phyloP scores from a whole-genome alignment of 345 rosid genomes.

The Cardamine chenopodiifolia region DNA sequence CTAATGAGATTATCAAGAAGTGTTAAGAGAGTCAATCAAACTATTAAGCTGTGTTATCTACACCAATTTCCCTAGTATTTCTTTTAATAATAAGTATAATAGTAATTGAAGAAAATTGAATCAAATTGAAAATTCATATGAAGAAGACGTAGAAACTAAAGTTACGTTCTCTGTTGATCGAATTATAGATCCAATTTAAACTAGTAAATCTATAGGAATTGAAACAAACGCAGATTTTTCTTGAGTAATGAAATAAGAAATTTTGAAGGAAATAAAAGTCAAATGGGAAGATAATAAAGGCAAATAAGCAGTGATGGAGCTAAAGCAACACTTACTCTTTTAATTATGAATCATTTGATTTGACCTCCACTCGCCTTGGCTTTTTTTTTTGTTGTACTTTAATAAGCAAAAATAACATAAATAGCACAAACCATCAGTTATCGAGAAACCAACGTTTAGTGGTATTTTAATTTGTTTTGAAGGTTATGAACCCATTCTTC shows the following conservation, averaged over 20 bases:
- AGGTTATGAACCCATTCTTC: neutral
- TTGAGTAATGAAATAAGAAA: neutral
- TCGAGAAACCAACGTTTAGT: conserved; percentile 3
- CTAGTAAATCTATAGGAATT: neutral
- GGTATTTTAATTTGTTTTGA: neutral
- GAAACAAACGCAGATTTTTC: neutral
- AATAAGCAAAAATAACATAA: neutral
- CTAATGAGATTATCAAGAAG: neutral
- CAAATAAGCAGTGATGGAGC: conserved; percentile 35
- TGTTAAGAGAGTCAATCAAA: neutral
- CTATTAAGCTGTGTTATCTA: neutral
- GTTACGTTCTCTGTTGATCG: neutral
- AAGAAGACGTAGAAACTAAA: neutral
- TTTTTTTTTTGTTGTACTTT: conserved; percentile 10
- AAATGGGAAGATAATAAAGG: neutral
- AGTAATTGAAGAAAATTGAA: neutral
- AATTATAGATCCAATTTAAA: neutral
- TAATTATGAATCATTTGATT: conserved; percentile 36
- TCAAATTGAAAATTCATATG: neutral
- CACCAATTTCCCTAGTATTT: neutral
- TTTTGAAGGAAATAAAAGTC: conserved; percentile 27
- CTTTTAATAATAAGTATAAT: neutral
- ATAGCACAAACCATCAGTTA: conserved; percentile 20
- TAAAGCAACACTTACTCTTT: conserved; percentile 37
- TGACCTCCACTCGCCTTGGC: conserved; percentile 42